These are phyloP conservation scores for Acmispon strigosus DNA, from an alignment of 306 rosid species.

Conservation along the genomic window DNA sequence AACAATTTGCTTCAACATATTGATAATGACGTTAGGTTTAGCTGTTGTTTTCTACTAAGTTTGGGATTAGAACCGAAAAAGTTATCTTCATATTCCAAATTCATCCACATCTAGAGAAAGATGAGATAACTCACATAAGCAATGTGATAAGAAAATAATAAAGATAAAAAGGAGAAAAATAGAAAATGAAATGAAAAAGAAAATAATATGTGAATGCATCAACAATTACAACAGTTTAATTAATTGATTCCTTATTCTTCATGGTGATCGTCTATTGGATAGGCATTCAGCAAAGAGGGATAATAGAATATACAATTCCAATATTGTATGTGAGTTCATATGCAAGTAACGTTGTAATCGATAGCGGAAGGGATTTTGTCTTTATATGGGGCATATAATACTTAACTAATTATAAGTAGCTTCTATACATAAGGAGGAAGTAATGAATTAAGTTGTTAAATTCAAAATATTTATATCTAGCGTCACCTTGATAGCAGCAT, in stretches of 20 bases:
- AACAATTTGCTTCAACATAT: slow-evolving; percentile 15
- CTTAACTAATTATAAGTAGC: neutral
- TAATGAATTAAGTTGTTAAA: neutral
- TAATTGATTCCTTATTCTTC: too few species aligned
- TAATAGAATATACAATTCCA: neutral
- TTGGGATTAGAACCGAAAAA: neutral
- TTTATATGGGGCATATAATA: neutral
- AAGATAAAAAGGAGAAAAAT: too few species aligned
- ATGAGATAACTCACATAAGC: too few species aligned
- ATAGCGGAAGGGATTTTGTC: neutral
- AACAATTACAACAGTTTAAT: too few species aligned
- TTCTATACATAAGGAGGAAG: neutral
- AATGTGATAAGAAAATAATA: too few species aligned
- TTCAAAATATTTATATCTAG: neutral
- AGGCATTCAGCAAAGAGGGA: too few species aligned
- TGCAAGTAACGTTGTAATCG: neutral
- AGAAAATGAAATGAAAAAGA: too few species aligned
- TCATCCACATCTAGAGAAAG: too few species aligned
- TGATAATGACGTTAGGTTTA: slow-evolving; percentile 20
- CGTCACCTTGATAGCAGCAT: too few species aligned
- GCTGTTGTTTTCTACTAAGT: slow-evolving; percentile 7
- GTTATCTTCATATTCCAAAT: too few species aligned
- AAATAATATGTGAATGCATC: too few species aligned
- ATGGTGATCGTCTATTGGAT: too few species aligned
- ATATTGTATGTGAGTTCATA: neutral